These are phyloP conservation scores for Stentor coeruleus DNA, from an alignment of 73 alveolate species.

Conservation along the genomic window DNA sequence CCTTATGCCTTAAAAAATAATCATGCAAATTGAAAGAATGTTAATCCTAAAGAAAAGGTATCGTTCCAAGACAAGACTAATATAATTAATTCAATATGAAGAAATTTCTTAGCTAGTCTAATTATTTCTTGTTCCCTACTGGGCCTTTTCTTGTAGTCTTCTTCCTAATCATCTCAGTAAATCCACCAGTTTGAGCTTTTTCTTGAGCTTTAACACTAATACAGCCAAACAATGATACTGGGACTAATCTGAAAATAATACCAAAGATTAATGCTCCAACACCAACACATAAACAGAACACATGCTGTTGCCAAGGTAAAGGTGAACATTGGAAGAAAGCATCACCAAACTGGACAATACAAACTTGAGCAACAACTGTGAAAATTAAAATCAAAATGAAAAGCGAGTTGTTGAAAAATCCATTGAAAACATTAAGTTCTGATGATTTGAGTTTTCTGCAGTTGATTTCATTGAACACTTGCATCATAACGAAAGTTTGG, in stretches of 20 bases:
- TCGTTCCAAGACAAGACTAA: too few relatives aligned
- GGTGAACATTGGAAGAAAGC: slow-evolving; percentile 65
- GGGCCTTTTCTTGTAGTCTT: slow-evolving; percentile 1
- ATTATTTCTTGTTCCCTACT: too few relatives aligned
- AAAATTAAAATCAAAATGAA: slow-evolving; percentile 54
- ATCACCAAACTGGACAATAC: slow-evolving; percentile 73
- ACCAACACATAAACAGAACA: slow-evolving; percentile 56
- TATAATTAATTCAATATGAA: too few relatives aligned
- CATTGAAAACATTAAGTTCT: slow-evolving; percentile 78
- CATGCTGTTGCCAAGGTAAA: slow-evolving; percentile 48
- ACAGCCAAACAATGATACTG: not conserved
- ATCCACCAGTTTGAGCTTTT: too few relatives aligned
- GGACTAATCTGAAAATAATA: slow-evolving; percentile 43
- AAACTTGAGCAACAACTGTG: slow-evolving; percentile 62
- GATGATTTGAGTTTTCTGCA: slow-evolving; percentile 74
- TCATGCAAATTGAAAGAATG: too few relatives aligned
- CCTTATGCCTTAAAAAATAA: too few relatives aligned
- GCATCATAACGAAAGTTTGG: slow-evolving; percentile 85
- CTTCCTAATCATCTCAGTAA: not conserved
- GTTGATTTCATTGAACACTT: slow-evolving; percentile 84
- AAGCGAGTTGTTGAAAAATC: slow-evolving; percentile 71
- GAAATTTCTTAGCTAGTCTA: too few relatives aligned
- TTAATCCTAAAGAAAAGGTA: too few relatives aligned
- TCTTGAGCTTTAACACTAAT: not conserved
- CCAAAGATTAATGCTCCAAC: not conserved